phyloP scores from a whole-genome alignment of 306 rosid genomes.

The Malus domestica region ASM211411v1 NC_041792.1:2372501-2373000 shows the following conservation, averaged over 20 bases:
- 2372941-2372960: constrained; percentile 15
- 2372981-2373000: neutral
- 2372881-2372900: neutral
- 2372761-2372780: constrained; percentile 41
- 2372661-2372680: constrained; percentile 3
- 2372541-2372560: neutral
- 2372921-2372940: neutral
- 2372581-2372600: constrained; percentile 15
- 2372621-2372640: neutral
- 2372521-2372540: constrained; percentile 2
- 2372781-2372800: neutral
- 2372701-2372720: neutral
- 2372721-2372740: constrained; percentile 19
- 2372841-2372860: neutral
- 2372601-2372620: constrained; percentile 18
- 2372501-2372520: neutral
- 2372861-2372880: neutral
- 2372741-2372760: constrained; percentile 66
- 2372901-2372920: neutral
- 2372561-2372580: constrained; percentile 22
- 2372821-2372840: neutral
- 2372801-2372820: neutral
- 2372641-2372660: neutral
- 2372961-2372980: neutral
- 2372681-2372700: neutral